Percentiles rank a stretch among this genome's conserved stretches.
Conservation (phyloP, 2,329 filamentous ascomycete species). For the Chaetomium strumarium region DNA sequence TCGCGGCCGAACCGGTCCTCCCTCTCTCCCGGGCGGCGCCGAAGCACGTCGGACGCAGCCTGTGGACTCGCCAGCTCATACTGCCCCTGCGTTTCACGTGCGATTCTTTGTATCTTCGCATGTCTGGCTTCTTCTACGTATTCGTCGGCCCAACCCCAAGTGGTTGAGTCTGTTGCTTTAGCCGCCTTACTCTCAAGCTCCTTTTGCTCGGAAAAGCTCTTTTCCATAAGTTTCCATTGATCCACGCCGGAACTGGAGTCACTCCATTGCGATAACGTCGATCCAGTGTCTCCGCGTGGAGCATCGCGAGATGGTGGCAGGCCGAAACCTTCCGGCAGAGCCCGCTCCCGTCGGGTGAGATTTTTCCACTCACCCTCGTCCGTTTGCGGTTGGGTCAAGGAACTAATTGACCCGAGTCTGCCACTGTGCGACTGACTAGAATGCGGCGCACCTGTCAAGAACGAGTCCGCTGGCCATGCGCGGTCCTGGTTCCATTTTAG, state of each 20-base stretch:
- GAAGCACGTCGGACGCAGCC: not conserved
- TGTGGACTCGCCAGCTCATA: not conserved
- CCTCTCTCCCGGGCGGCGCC: not conserved
- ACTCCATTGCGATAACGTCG: not conserved
- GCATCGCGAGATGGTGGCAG: not conserved
- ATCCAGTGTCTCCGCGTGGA: not conserved
- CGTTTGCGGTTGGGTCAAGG: not conserved
- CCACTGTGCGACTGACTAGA: too few relatives aligned
- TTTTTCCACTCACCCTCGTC: conserved; percentile 12
- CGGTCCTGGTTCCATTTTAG: not conserved
- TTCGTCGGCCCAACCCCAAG: conserved; percentile 20
- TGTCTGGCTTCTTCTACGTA: not conserved
- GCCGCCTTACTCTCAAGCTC: not conserved
- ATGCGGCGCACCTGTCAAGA: not conserved
- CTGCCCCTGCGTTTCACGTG: not conserved
- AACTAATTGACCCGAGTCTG: not conserved
- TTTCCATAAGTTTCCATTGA: conserved; percentile 1
- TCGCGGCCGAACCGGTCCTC: not conserved
- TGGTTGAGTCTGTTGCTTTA: not conserved
- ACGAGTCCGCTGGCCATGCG: not conserved
- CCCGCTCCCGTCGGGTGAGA: conserved; percentile 6
- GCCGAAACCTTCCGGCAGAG: not conserved
- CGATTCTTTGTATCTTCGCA: not conserved
- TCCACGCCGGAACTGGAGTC: not conserved
- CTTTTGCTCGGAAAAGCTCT: not conserved